A percentile compares a stretch with the other conserved stretches of the same genome.
phyloP scores from a whole-genome alignment of 2,329 filamentous ascomycete genomes.

The Didymella arachidicola region DNA sequence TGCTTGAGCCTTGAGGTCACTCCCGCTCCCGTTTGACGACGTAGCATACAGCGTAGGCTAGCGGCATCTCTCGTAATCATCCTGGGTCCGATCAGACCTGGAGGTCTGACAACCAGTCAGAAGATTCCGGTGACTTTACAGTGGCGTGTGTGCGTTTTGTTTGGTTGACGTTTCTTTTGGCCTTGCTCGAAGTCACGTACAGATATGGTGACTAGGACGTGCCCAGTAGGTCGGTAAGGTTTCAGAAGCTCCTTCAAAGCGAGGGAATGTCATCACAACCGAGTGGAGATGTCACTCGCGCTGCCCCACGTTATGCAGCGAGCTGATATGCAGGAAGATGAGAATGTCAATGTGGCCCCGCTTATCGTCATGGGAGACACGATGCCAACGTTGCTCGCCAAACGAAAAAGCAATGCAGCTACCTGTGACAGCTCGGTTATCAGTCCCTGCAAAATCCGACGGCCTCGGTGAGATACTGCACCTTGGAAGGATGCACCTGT shows the following conservation, averaged over 20 bases:
- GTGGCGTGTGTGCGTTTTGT: not conserved
- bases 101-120: slow-evolving; percentile 10
- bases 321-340: slow-evolving; percentile 27
- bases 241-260: not conserved
- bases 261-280: not conserved
- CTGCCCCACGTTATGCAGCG: slow-evolving; percentile 1
- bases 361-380: slow-evolving; percentile 26
- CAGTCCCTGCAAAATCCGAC: slow-evolving; percentile 1
- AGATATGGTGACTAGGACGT: not conserved
- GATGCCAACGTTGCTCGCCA: slow-evolving; percentile 28
- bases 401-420: slow-evolving; percentile 15
- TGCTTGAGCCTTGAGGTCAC: slow-evolving; percentile 37
- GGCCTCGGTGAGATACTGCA: not conserved
- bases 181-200: not conserved
- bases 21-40: slow-evolving; percentile 46
- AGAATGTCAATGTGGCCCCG: slow-evolving; percentile 21
- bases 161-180: not conserved
- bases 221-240: not conserved
- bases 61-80: slow-evolving; percentile 35
- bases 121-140: not conserved
- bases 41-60: slow-evolving; percentile 32
- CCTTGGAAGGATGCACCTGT: not conserved
- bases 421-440: slow-evolving; percentile 15
- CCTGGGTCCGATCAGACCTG: slow-evolving; percentile 42
- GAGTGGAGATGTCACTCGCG: slow-evolving; percentile 11